Evolutionary conservation across 1,139 yeast species (phyloP).

Genomic region (Pichia sp.): DNA sequence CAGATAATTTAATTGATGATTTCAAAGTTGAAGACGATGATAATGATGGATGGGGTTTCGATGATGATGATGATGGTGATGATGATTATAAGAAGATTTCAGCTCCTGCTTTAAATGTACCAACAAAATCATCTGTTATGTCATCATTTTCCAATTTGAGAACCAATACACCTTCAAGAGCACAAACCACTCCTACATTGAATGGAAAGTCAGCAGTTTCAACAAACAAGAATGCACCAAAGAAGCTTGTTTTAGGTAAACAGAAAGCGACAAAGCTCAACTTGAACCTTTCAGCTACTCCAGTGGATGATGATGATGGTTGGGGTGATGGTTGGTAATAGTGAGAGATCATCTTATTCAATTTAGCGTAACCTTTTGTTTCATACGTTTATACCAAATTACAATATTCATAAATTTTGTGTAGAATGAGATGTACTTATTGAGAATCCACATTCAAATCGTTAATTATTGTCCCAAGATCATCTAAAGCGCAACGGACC

Average conservation of each 20-base stretch:
- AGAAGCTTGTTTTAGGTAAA: conserved; percentile 19
- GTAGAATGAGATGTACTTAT: neutral
- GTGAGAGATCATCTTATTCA: too few species aligned
- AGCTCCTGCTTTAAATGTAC: too few species aligned
- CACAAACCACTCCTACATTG: conserved; percentile 1
- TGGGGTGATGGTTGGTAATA: conserved; percentile 53
- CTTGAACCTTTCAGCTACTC: conserved; percentile 4
- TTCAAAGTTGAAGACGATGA: conserved; percentile 18
- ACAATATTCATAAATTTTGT: neutral
- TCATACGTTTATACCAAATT: neutral
- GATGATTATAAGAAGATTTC: too few species aligned
- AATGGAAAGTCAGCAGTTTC: too few species aligned
- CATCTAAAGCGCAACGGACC: conserved; percentile 43
- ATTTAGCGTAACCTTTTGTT: too few species aligned
- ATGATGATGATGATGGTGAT: conserved; percentile 16
- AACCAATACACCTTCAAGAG: neutral
- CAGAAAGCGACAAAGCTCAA: conserved; percentile 12
- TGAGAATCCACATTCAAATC: neutral
- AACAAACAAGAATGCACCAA: conserved; percentile 13
- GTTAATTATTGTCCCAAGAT: conserved; percentile 9
- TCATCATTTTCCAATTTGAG: too few species aligned
- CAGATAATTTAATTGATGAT: conserved; percentile 8
- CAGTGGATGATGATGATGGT: conserved; percentile 37
- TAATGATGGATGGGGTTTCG: conserved; percentile 33
- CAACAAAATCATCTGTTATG: too few species aligned